These are phyloP conservation scores for Penicillium ucsense DNA, from an alignment of 495 filamentous ascomycete species.

Conservation along the genomic window DNA sequence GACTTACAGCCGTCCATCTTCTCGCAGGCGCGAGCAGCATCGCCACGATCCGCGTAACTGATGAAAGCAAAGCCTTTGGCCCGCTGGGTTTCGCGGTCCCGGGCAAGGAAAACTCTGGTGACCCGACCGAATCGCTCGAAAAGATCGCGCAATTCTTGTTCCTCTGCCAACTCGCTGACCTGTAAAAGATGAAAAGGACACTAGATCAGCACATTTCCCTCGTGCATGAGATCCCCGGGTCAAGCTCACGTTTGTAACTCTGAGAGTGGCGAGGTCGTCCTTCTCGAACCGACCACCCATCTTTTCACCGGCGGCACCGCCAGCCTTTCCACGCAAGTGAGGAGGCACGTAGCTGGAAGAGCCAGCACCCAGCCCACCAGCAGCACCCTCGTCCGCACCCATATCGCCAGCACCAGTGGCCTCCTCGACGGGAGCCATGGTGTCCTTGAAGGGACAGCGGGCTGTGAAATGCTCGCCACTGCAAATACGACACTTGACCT, in stretches of 20 bases:
- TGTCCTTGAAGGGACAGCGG: conserved; percentile 81
- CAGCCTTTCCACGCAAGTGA: conserved; percentile 65
- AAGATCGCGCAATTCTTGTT: conserved; percentile 87
- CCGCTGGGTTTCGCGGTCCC: conserved; percentile 86
- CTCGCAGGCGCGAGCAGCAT: conserved; percentile 84
- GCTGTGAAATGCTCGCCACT: conserved; percentile 97
- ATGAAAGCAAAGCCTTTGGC: conserved; percentile 99
- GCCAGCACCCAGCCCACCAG: conserved; percentile 55
- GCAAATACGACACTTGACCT: conserved; percentile 99
- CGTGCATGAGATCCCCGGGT: conserved; percentile 23
- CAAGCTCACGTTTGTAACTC: conserved; percentile 78
- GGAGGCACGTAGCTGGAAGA: conserved; percentile 83
- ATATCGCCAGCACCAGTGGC: conserved; percentile 44
- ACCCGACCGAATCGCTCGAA: conserved; percentile 96
- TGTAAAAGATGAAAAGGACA: conserved; percentile 24
- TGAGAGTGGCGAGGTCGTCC: conserved; percentile 89
- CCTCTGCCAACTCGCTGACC: conserved; percentile 96
- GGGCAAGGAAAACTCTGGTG: conserved; percentile 92
- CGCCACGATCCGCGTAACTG: conserved; percentile 78
- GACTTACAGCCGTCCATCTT: conserved; percentile 92
- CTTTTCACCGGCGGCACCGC: conserved; percentile 60
- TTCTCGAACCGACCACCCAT: conserved; percentile 94
- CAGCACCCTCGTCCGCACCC: conserved; percentile 41
- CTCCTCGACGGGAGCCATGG: conserved; percentile 67
- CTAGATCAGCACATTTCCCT: neutral